Evolutionary conservation across 805 yeast species (phyloP), one percentile per base, ranked within the genome.

Genomic region (Lachancea thermotolerans): DNA sequence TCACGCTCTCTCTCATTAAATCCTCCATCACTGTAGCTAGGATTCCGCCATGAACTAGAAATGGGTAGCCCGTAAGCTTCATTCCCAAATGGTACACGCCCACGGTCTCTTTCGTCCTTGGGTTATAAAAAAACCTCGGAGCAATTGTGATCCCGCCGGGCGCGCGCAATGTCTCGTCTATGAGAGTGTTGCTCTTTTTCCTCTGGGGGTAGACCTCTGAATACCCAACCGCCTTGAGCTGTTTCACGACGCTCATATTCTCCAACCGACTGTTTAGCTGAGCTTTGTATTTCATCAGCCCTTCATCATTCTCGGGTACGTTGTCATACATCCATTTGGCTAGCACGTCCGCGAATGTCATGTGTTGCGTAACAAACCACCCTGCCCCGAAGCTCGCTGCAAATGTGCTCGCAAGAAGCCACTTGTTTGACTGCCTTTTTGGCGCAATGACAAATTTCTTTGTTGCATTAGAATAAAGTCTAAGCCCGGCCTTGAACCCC

Each of bases 21-120:
- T 89, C 95, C 57, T 87, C 93, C 44, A 88, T 66, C 1, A 89
- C 67, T 0, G 95, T 81, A 8, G 90, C 95, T 28, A 89, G 60
- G 27, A 90, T 77, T 0, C 97, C 97, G 3, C 97, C 97, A 59
- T 89, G 97, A 2, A 87, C 75, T 15, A 90, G 66, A 54, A 86
- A 82, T 2, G 96, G 97, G 59, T 83, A 89, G 1, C 97, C 97
- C 36, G 91, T 81, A 16, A 89, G 63, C 49, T 75, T 75, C 57
- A 82, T 78, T 0, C 97, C 96, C 42, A 84, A 72, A 59, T 87
- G 95, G 21, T 86, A 70, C 5, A 88, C 72, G 0, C 87, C 75
- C 1, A 85, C 72, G 0, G 82, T 74, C 52, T 85, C 84, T 42
- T 73, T 71, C 0, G 77, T 74, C 11, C 68, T 62, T 1, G 73